A percentile compares a stretch with the other conserved stretches of the same genome.
These are phyloP conservation scores for Wickerhamomyces canadensis DNA, from an alignment of 805 yeast species.

Conservation along the genomic window DNA sequence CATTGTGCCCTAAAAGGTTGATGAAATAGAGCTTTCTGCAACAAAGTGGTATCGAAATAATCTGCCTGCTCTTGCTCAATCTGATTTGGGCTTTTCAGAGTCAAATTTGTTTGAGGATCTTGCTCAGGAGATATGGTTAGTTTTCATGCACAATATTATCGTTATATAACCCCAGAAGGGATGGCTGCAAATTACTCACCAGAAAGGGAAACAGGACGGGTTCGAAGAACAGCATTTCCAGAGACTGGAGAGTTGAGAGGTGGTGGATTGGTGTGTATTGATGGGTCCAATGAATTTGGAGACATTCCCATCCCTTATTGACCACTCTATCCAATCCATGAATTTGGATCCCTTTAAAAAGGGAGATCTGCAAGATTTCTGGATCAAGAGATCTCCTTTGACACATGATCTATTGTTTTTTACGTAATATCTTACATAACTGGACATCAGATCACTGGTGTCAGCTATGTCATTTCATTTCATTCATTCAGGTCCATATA, in stretches of 20 bases:
- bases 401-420: not conserved
- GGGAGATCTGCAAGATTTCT: no score
- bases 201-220: not conserved
- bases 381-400: not conserved
- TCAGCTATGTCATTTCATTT: no score
- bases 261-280: constrained; percentile 7
- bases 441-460: no score
- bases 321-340: not conserved
- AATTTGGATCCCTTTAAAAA: no score
- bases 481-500: not conserved
- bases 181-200: not conserved
- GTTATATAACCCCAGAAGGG: no score
- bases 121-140: no score
- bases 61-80: not conserved
- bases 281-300: constrained; percentile 3
- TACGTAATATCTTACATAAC: no score
- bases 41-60: not conserved
- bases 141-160: no score
- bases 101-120: not conserved
- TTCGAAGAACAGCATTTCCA: not conserved
- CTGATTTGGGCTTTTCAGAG: not conserved
- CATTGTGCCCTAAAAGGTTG: constrained; percentile 7
- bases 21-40: constrained; percentile 3
- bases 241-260: constrained; percentile 8
- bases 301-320: not conserved